phyloP scores from a whole-genome alignment of 2,329 filamentous ascomycete species.

The Amesomyces nigricolor region DNA sequence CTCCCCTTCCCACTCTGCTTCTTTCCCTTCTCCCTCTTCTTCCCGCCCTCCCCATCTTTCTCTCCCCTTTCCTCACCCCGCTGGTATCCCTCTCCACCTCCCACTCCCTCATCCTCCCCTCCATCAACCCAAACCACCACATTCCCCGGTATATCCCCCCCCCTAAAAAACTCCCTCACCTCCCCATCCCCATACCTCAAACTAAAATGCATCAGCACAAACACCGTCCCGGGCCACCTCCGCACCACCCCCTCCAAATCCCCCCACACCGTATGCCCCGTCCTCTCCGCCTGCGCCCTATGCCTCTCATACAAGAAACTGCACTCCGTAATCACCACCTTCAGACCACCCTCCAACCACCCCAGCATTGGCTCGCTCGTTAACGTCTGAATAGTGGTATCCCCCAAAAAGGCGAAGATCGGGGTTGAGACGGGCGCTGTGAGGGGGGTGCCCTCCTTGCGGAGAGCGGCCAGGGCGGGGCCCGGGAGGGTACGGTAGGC shows the following conservation, averaged over 20 bases:
- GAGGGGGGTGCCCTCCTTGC: conserved; percentile 34
- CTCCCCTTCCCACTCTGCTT: background rate
- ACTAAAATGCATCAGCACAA: conserved; percentile 45
- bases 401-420: conserved; percentile 45
- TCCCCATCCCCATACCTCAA: conserved; percentile 40
- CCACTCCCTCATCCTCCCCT: background rate
- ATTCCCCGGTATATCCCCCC: conserved; percentile 36
- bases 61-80: background rate
- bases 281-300: conserved; percentile 38
- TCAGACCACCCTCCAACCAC: conserved; percentile 37
- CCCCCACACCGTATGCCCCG: conserved; percentile 43
- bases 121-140: conserved; percentile 45
- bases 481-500: conserved; percentile 35
- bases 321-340: conserved; percentile 46
- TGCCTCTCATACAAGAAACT: conserved; percentile 43
- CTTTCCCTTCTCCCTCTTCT: background rate
- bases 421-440: conserved; percentile 36
- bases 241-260: conserved; percentile 42
- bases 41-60: background rate
- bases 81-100: background rate
- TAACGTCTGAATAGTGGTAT: conserved; percentile 40
- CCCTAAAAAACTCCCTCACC: conserved; percentile 38
- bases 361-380: conserved; percentile 31
- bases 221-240: conserved; percentile 39
- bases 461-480: conserved; percentile 34